Evolutionary conservation across 2,329 filamentous ascomycete species (phyloP), one percentile per base, ranked within the genome.

Genomic region (Arthrobotrys sphaeroides): DNA sequence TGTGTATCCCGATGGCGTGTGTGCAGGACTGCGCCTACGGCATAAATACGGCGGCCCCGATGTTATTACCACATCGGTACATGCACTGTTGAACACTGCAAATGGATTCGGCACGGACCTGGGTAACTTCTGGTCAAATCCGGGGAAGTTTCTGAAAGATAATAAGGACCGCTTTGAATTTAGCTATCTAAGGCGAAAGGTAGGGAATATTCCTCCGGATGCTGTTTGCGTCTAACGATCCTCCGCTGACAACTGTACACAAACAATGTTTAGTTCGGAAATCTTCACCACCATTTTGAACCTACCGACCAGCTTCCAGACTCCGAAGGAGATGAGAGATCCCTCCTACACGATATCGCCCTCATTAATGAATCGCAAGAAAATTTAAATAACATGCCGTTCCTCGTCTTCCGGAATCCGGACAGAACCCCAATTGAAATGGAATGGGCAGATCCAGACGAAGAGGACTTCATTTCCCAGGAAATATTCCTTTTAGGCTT

Each of bases 201-300:
- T 62, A 60, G 31, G 38, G 5, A 10, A 26, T 2, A 47, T 22
- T 24, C 2, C 18, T 10, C 24, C 4, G n/a, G 18, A 13, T 3
- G 3, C 5, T 20, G 5, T 5, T 9, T 12, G n/a, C 18, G 7
- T n/a, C 51, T 55, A 53, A 53, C n/a, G 2, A 40, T 40, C 31
- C 31, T n/a, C 4, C 12, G n/a, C n/a, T n/a, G n/a, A n/a, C n/a
- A n/a, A n/a, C n/a, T n/a, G n/a, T n/a, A n/a, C n/a, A n/a, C 16
- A 13, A 40, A 40, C 7, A 0, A 9, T 4, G 0, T 12, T 7
- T 55, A 72, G 67, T 72, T 72, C 22, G 67, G 67, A 28, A 36
- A 18, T 22, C 26, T 72, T 22, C 10, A 59, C 5, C 31, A 36
- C 13, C 53, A 72, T 47, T 72, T 72, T n/a, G 67, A 72, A 18